Base-by-base conservation (phyloP, 2,329 filamentous ascomycete species). In the Diaporthe ampelina region DNA sequence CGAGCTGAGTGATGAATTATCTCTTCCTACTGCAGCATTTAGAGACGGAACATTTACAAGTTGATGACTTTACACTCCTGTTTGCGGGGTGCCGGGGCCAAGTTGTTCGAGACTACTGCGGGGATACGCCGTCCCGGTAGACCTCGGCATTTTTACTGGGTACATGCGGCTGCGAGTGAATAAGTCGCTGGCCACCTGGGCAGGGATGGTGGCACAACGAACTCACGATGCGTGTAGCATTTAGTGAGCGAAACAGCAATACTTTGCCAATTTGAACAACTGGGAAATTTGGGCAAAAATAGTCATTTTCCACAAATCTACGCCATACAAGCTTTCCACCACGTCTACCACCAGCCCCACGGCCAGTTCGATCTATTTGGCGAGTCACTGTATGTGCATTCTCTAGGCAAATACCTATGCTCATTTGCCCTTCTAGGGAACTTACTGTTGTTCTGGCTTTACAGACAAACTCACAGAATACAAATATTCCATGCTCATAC, bases 51-150 rank as follows among this genome's bases (percentile, higher is more conserved):
- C 6, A 4, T n/a, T 7, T 13, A 9, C 10, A 67, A 15, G 6
- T 11, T 17, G 0, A 7, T 52, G n/a, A 65, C 7, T 7, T 17
- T 32, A 24, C 13, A 29, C 7, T n/a, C 35, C 13, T 19, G 19
- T 26, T 17, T 67, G 63, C 63, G 63, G 63, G 63, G 63, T 67
- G 45, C 24, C 17, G 63, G 24, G 13, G 11, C 11, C 63, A 9
- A n/a, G 8, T 48, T 7, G 45, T 17, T 67, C 50, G 61, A 32
- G 13, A 29, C 61, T 24, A 52, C 45, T 67, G 63, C 63, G 63
- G 63, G 52, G 63, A 67, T 50, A 24, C 1, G 29, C 63, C 40
- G 21, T 7, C 17, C 63, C 63, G 63, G 63, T 67, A 45, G 63
- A 52, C 63, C 63, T 67, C 63, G 63, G 63, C 63, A 67, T 67